These are phyloP conservation scores for Sporothrix phasma DNA, from an alignment of 2,329 filamentous ascomycete species.

Conservation along the genomic window DNA sequence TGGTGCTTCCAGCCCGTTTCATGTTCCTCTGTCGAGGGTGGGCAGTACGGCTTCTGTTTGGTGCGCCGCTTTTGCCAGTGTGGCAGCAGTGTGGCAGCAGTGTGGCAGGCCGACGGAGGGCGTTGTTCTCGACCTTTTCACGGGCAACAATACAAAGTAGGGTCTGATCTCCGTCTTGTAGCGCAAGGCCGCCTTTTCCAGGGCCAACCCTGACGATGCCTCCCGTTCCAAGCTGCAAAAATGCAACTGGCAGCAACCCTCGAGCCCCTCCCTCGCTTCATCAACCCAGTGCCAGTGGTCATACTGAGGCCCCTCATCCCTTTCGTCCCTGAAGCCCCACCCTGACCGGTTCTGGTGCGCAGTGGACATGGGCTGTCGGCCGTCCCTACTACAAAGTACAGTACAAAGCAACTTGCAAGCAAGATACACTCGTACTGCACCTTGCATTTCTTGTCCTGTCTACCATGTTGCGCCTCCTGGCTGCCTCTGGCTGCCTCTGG, in stretches of 20 bases:
- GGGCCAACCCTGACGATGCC: conserved; percentile 9
- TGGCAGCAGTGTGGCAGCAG: no score
- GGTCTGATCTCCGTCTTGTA: background rate
- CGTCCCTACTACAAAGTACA: no score
- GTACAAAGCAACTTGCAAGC: no score
- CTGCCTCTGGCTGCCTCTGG: no score
- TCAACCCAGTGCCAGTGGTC: background rate
- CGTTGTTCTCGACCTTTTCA: no score
- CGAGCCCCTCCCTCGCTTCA: background rate
- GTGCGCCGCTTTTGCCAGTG: background rate
- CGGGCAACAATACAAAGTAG: background rate
- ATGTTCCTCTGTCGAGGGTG: background rate
- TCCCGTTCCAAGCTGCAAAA: conserved; percentile 3
- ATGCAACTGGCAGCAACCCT: background rate
- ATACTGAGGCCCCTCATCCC: no score
- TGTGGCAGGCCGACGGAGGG: no score
- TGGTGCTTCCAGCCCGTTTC: conserved; percentile 1
- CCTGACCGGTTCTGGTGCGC: background rate
- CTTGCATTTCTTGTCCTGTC: no score
- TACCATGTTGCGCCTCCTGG: no score
- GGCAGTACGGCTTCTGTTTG: background rate
- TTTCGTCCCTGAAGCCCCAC: background rate
- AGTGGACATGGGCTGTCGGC: no score
- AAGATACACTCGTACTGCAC: no score
- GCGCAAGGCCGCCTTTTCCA: background rate